Base-by-base conservation (phyloP, 192 early-diverging fungal genomes). In the Coemansia sp. region DNA sequence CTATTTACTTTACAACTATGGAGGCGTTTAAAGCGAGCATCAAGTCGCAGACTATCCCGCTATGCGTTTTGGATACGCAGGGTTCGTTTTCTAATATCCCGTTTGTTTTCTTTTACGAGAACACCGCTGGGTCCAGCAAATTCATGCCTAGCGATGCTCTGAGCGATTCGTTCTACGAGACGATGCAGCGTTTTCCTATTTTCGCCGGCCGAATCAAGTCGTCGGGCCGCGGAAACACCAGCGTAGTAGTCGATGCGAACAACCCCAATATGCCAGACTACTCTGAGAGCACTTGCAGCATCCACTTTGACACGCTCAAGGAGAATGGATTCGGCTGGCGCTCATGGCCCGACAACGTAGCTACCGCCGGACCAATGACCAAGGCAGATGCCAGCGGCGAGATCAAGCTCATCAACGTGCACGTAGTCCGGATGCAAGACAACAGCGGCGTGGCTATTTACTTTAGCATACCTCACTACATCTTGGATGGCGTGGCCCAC, bases 31-130 rank as follows among this genome's bases (percentile, higher is more conserved):
- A 55, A 38, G 37, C 63, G n/a, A 72, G 53, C 45, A 72, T 81
- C 13, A 14, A 75, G 23, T 75, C 78, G n/a, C 69, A 75, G 52
- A 37, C 56, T 1, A 63, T 75, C 34, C 59, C 69, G 7, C 55
- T 81, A 11, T 65, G 59, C 14, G 69, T 66, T 0, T 33, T 81
- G 16, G 78, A 81, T 50, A 75, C 72, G 4, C 72, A 75, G 33
- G 73, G 69, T 0, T 81, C 78, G 28, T 81, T 75, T 43, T 70
- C 73, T 36, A 81, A 81, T 59, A 81, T 81, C 23, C 78, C 73
- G 8, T 75, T 75, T 69, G 78, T 81, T 14, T 75, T 75, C 53
- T 72, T 81, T 21, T 81, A 69, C 52, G 63, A 75, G 28, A 81
- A 81, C 43, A 65, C 39, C 11, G 33, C 28, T 4, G 48, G n/a